phyloP scores from a whole-genome alignment of 2,329 filamentous ascomycete species.

The Epichloe scottii region DNA sequence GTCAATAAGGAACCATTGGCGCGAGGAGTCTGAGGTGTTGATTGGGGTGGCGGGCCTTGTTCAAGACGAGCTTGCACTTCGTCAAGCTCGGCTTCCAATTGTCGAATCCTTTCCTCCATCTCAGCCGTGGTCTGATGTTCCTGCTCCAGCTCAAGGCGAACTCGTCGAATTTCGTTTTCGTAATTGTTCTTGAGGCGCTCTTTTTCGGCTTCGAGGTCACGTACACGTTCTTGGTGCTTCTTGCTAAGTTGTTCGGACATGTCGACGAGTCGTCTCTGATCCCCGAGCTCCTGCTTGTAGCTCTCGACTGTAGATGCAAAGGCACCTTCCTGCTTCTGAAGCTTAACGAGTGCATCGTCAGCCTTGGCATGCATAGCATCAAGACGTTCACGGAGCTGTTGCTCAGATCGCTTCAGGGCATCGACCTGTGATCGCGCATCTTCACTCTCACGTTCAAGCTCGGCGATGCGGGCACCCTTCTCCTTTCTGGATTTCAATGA shows the following conservation, averaged over 20 bases:
- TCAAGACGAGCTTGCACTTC: slow-evolving; percentile 37
- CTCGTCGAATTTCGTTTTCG: slow-evolving; percentile 43
- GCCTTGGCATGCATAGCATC: slow-evolving; percentile 77
- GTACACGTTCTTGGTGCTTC: slow-evolving; percentile 57
- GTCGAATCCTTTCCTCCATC: slow-evolving; percentile 34
- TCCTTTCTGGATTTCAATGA: slow-evolving; percentile 87
- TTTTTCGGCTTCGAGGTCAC: slow-evolving; percentile 56
- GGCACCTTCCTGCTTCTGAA: slow-evolving; percentile 77
- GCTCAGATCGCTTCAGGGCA: slow-evolving; percentile 65
- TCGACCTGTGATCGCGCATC: slow-evolving; percentile 70
- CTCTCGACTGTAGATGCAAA: slow-evolving; percentile 73
- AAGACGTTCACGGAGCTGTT: slow-evolving; percentile 66
- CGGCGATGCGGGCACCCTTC: slow-evolving; percentile 78
- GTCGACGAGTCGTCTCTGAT: slow-evolving; percentile 67
- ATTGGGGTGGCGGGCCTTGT: slow-evolving; percentile 30
- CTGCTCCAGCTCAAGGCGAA: slow-evolving; percentile 45
- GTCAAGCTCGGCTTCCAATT: slow-evolving; percentile 41
- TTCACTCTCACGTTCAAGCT: slow-evolving; percentile 79
- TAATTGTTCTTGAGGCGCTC: slow-evolving; percentile 49
- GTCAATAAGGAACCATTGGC: slow-evolving; percentile 41
- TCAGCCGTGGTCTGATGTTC: slow-evolving; percentile 33
- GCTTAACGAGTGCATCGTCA: slow-evolving; percentile 68
- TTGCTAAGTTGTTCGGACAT: slow-evolving; percentile 66
- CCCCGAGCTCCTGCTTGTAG: slow-evolving; percentile 77
- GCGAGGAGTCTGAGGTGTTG: slow-evolving; percentile 47